Percentiles rank a stretch among this genome's conserved stretches.
Conservation (phyloP, 164 flowering plant genomes). For the Brasenia schreberi region DNA sequence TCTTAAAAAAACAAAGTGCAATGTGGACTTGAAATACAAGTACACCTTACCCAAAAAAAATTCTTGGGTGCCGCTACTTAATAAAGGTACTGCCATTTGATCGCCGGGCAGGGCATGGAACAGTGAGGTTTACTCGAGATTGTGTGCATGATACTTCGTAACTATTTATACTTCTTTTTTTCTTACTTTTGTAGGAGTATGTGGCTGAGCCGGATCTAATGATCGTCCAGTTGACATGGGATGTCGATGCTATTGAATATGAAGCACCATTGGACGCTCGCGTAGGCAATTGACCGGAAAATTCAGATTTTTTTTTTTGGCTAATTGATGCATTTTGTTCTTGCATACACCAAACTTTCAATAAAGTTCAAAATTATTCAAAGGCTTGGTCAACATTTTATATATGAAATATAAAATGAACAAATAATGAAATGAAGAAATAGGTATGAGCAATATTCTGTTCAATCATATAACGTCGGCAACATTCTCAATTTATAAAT, state of each 20-base stretch:
- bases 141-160: no score
- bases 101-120: no score
- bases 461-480: background rate
- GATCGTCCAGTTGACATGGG: conserved; percentile 4
- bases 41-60: no score
- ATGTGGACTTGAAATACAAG: no score
- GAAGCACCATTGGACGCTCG: background rate
- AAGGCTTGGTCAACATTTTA: background rate
- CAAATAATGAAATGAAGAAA: background rate
- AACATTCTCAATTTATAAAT: background rate
- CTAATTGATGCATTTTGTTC: background rate
- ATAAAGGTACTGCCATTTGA: no score
- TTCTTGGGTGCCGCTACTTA: no score
- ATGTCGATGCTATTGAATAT: background rate
- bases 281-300: background rate
- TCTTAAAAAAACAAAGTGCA: no score
- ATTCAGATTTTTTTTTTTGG: background rate
- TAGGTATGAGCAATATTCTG: background rate
- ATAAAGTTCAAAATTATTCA: background rate
- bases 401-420: background rate
- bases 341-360: background rate
- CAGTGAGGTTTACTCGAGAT: no score
- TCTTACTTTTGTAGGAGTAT: conserved; percentile 1
- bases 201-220: background rate
- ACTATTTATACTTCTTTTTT: no score